Conservation (phyloP, 805 yeast genomes). For the Maudiozyma barnettii region DNA sequence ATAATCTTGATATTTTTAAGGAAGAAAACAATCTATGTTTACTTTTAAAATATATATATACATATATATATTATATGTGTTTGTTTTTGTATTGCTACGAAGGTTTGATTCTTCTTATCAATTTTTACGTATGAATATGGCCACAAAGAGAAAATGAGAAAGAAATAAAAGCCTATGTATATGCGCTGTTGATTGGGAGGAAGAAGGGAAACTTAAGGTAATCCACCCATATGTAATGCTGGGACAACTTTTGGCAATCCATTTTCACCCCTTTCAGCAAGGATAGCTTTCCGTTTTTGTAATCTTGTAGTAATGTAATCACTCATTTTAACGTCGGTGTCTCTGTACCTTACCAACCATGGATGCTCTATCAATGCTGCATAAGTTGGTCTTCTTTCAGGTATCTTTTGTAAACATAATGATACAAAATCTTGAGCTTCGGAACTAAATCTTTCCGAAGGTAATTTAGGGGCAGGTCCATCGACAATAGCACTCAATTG, state of each 20-base stretch:
- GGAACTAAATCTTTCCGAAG: slow-evolving; percentile 49
- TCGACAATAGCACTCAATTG: slow-evolving; percentile 95
- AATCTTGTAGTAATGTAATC: slow-evolving; percentile 31
- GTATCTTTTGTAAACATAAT: slow-evolving; percentile 68
- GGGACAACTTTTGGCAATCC: slow-evolving; percentile 24
- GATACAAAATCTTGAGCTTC: slow-evolving; percentile 77
- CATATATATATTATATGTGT: no score
- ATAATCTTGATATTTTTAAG: no score
- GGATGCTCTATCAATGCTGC: slow-evolving; percentile 67
- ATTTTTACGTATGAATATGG: no score
- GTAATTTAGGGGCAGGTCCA: slow-evolving; percentile 81
- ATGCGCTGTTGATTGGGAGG: no score
- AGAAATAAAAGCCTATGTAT: no score
- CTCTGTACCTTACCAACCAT: slow-evolving; percentile 57
- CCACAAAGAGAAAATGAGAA: no score
- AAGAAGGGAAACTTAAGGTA: slow-evolving; percentile 7
- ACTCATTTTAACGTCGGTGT: slow-evolving; percentile 32
- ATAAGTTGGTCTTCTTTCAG: slow-evolving; percentile 75
- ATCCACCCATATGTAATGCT: slow-evolving; percentile 32
- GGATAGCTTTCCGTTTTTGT: slow-evolving; percentile 20
- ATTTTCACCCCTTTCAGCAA: slow-evolving; percentile 22
- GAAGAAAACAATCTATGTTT: no score
- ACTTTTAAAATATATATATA: no score
- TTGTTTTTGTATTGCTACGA: no score
- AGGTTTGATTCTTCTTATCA: no score